These are phyloP conservation scores for Vaccinium darrowii DNA, from an alignment of 148 eudicot genomes.

Conservation along the genomic window DNA sequence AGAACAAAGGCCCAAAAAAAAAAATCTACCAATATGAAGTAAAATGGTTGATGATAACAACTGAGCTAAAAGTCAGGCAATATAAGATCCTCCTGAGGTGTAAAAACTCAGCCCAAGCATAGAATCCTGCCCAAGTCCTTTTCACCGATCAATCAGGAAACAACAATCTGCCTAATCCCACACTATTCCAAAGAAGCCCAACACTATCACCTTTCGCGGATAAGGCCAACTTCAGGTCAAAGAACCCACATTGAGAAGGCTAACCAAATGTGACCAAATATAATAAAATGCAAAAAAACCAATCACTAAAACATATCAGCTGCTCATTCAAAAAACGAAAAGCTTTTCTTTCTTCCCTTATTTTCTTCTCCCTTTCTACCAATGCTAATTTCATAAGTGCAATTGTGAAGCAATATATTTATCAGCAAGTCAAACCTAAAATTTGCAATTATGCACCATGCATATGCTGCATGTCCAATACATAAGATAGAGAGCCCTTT, in stretches of 20 bases:
- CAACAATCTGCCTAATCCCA: neutral
- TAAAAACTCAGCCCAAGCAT: neutral
- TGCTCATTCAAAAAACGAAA: too few species aligned
- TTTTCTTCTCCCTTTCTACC: neutral
- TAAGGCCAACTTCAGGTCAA: neutral
- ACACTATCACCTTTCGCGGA: neutral
- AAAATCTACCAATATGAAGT: neutral
- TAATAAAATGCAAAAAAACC: slow-evolving; percentile 3
- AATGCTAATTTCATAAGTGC: neutral
- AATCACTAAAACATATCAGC: neutral
- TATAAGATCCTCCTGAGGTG: neutral
- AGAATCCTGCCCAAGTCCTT: neutral
- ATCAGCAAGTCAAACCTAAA: neutral
- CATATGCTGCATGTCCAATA: neutral
- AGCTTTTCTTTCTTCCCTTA: too few species aligned
- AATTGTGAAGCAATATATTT: neutral
- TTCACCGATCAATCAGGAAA: neutral
- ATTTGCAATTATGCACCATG: neutral
- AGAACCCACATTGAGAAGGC: neutral
- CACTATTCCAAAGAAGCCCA: neutral
- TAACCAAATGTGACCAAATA: neutral
- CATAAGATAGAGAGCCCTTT: neutral
- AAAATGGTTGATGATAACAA: neutral
- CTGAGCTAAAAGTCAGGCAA: neutral
- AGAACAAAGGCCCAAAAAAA: neutral